Percentiles rank a stretch among this genome's conserved stretches.
Evolutionary conservation across 768 basidiomycete genomes (phyloP).

Genomic region (Auriscalpium orientale): DNA sequence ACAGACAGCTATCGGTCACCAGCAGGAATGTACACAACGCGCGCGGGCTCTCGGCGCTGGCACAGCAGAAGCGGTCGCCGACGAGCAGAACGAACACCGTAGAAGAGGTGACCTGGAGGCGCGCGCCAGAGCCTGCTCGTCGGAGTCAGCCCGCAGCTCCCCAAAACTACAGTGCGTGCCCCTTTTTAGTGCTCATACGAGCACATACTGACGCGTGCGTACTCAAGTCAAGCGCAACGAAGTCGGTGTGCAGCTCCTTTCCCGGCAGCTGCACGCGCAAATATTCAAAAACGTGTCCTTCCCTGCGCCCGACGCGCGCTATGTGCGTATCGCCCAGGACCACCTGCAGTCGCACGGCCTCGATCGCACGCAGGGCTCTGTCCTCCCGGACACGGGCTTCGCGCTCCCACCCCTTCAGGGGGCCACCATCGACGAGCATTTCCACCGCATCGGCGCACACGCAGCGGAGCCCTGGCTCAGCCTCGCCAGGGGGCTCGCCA

Average conservation of each 20-base stretch:
- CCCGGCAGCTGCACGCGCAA: constrained; percentile 71
- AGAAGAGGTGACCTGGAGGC: background rate
- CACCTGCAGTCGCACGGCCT: constrained; percentile 82
- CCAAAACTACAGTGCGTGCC: background rate
- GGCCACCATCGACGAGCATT: constrained; percentile 77
- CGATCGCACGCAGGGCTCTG: constrained; percentile 69
- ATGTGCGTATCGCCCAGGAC: constrained; percentile 67
- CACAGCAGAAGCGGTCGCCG: constrained; percentile 1
- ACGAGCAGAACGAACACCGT: background rate
- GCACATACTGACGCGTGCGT: background rate
- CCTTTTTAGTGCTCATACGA: background rate
- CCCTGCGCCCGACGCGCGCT: constrained; percentile 49
- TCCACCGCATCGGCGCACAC: constrained; percentile 65
- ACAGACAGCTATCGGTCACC: background rate
- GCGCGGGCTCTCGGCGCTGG: background rate
- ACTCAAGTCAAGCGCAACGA: constrained; percentile 64
- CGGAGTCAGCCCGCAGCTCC: background rate
- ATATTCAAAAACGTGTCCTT: constrained; percentile 69
- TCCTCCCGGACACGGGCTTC: constrained; percentile 73
- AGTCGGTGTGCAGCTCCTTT: constrained; percentile 90
- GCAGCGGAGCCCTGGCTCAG: constrained; percentile 73
- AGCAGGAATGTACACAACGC: background rate
- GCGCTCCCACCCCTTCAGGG: constrained; percentile 83
- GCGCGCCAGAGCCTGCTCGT: background rate
- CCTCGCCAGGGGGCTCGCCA: constrained; percentile 54